A percentile compares a stretch with the other conserved stretches of the same genome.
Evolutionary conservation across 2,329 filamentous ascomycete species (phyloP).

Genomic region (Curvularia sp.): DNA sequence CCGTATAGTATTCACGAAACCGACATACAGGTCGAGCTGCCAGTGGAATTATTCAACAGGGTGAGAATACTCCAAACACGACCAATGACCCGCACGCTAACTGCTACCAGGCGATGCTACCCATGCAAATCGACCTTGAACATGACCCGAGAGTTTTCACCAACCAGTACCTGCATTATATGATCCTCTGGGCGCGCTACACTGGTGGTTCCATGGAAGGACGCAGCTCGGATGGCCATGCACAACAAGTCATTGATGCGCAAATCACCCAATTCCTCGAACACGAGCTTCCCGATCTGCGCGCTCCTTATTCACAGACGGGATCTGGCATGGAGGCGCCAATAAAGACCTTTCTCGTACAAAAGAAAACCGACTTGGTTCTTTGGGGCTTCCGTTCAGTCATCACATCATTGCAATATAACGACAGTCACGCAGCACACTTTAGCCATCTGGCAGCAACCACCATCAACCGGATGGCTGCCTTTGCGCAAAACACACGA

Average conservation of each 20-base stretch:
- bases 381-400: conserved; percentile 34
- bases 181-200: conserved; percentile 37
- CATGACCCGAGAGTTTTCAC: conserved; percentile 25
- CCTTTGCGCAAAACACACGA: conserved; percentile 11
- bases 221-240: conserved; percentile 19
- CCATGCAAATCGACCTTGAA: conserved; percentile 15
- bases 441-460: conserved; percentile 28
- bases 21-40: conserved; percentile 38
- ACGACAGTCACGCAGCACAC: conserved; percentile 16
- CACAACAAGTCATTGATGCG: conserved; percentile 17
- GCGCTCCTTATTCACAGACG: conserved; percentile 7
- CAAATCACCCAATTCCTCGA: conserved; percentile 19
- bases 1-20: conserved; percentile 39
- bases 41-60: conserved; percentile 25
- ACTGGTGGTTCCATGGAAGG: conserved; percentile 34
- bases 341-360: conserved; percentile 20
- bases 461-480: conserved; percentile 23
- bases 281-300: conserved; percentile 8
- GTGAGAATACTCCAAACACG: conserved; percentile 18
- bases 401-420: conserved; percentile 36
- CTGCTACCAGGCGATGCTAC: conserved; percentile 19
- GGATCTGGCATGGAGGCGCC: not conserved
- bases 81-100: not conserved
- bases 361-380: conserved; percentile 32
- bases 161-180: conserved; percentile 31